These are phyloP conservation scores for Aspergillus viridinutans DNA, from an alignment of 2,329 filamentous ascomycete species.

Conservation along the genomic window DNA sequence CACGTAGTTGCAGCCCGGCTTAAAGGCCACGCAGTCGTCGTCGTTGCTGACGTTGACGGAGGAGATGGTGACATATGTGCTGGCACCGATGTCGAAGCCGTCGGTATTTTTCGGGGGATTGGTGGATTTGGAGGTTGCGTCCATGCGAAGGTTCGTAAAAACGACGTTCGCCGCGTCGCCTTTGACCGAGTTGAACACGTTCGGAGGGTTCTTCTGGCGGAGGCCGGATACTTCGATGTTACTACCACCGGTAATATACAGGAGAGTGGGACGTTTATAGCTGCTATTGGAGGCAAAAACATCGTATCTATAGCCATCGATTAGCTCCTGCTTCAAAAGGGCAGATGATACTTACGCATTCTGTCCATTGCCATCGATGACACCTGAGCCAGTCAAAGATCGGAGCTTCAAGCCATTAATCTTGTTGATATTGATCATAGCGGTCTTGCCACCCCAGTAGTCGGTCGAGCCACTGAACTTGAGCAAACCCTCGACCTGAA, in stretches of 20 bases:
- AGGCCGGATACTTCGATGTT: constrained; percentile 39
- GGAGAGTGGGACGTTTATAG: constrained; percentile 40
- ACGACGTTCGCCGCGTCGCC: constrained; percentile 33
- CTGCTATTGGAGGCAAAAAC: constrained; percentile 36
- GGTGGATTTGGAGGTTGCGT: constrained; percentile 36
- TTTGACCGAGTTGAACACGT: constrained; percentile 43
- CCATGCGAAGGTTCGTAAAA: constrained; percentile 38
- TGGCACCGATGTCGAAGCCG: constrained; percentile 42
- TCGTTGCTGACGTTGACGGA: constrained; percentile 39
- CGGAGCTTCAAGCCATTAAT: constrained; percentile 39
- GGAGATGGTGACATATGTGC: constrained; percentile 35
- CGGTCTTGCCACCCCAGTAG: constrained; percentile 41
- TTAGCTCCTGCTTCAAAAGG: neutral
- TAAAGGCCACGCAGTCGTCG: constrained; percentile 46
- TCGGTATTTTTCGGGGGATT: constrained; percentile 42
- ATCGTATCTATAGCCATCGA: constrained; percentile 28
- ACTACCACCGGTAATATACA: constrained; percentile 38
- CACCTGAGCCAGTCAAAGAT: constrained; percentile 37
- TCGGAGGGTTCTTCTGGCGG: constrained; percentile 42
- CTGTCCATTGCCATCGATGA: constrained; percentile 49
- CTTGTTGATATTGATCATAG: constrained; percentile 38
- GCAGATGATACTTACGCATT: constrained; percentile 22
- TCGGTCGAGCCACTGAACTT: constrained; percentile 37
- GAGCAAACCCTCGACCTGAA: constrained; percentile 45
- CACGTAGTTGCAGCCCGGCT: constrained; percentile 38